phyloP scores from a whole-genome alignment of 1,139 yeast genomes.

The Suhomyces maxii region DNA sequence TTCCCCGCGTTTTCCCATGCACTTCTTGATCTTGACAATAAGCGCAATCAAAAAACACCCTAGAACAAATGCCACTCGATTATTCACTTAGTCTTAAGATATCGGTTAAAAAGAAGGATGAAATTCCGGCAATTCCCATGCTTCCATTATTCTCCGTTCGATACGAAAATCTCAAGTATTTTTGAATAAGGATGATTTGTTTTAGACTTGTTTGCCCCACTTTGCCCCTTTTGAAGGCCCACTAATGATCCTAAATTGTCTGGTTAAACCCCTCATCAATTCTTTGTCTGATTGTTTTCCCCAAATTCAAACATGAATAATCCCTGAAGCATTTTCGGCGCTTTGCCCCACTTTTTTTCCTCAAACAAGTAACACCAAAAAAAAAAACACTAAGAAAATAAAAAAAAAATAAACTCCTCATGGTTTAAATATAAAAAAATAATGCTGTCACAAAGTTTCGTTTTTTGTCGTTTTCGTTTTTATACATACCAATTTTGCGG shows the following conservation, averaged over 20 bases:
- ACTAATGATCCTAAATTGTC: too few relatives aligned
- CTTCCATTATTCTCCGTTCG: too few relatives aligned
- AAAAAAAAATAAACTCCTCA: not conserved
- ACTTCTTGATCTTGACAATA: conserved; percentile 7
- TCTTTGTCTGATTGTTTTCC: too few relatives aligned
- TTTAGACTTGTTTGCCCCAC: too few relatives aligned
- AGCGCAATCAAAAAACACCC: not conserved
- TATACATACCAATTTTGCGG: conserved; percentile 38
- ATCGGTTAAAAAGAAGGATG: too few relatives aligned
- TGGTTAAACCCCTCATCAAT: too few relatives aligned
- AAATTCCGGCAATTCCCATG: too few relatives aligned
- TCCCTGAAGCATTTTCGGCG: not conserved
- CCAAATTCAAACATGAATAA: not conserved
- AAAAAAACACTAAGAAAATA: not conserved
- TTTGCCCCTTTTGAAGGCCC: too few relatives aligned
- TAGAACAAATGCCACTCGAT: not conserved
- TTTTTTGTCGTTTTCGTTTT: too few relatives aligned
- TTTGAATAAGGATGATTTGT: too few relatives aligned
- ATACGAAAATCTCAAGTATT: too few relatives aligned
- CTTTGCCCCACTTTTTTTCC: conserved; percentile 5
- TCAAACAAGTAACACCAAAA: not conserved
- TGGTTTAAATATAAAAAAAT: conserved; percentile 1
- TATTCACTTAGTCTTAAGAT: not conserved
- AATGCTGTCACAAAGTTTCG: conserved; percentile 1
- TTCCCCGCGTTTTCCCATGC: conserved; percentile 6